phyloP scores from a whole-genome alignment of 2,329 filamentous ascomycete species.

The Claviceps humidiphila region DNA sequence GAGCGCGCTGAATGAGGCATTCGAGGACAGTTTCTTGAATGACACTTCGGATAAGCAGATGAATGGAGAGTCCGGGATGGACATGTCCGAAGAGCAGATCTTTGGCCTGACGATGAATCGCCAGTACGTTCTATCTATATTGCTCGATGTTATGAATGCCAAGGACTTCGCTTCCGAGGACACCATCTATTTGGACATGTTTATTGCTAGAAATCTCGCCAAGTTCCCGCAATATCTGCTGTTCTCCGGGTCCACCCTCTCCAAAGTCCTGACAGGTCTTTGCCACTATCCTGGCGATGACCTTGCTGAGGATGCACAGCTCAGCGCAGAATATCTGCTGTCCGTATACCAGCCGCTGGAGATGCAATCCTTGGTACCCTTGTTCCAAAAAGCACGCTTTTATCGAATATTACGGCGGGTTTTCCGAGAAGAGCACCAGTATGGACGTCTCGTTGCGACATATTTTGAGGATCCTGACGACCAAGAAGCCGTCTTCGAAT shows the following conservation, averaged over 20 bases:
- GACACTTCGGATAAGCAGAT: constrained; percentile 52
- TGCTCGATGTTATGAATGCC: constrained; percentile 79
- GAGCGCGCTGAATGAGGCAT: constrained; percentile 92
- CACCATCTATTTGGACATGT: constrained; percentile 95
- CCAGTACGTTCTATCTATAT: constrained; percentile 82
- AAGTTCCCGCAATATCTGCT: constrained; percentile 96
- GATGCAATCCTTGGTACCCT: constrained; percentile 58
- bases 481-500: constrained; percentile 62
- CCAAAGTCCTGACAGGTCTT: constrained; percentile 65
- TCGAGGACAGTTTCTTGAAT: constrained; percentile 89
- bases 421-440: constrained; percentile 69
- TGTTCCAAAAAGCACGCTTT: constrained; percentile 70
- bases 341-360: constrained; percentile 89
- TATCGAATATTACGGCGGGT: constrained; percentile 85
- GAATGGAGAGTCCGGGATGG: constrained; percentile 36
- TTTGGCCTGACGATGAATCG: constrained; percentile 66
- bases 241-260: constrained; percentile 73
- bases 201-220: constrained; percentile 85
- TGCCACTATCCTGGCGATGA: constrained; percentile 73
- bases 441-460: constrained; percentile 60
- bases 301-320: constrained; percentile 81
- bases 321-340: constrained; percentile 91
- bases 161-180: constrained; percentile 65
- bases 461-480: constrained; percentile 81
- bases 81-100: constrained; percentile 51